phyloP scores from a whole-genome alignment of 495 filamentous ascomycete genomes.

The Penicillium robsamsonii region DNA sequence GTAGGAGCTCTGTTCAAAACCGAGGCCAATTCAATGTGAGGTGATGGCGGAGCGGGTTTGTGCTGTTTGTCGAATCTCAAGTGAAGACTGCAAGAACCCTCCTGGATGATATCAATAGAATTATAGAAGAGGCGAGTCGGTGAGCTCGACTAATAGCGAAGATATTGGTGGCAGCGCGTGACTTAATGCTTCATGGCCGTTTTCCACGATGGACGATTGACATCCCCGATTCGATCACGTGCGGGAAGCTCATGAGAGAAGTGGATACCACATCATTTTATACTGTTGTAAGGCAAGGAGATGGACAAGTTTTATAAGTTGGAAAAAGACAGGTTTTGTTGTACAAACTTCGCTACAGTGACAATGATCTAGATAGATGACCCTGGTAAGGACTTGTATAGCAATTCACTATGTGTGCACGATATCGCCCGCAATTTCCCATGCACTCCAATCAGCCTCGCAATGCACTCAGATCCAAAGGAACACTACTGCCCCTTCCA shows the following conservation, averaged over 20 bases:
- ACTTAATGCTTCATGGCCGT: slow-evolving; percentile 1
- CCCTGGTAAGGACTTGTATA: slow-evolving; percentile 17
- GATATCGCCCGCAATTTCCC: slow-evolving; percentile 28
- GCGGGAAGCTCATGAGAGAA: slow-evolving; percentile 2
- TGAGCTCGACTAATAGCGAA: neutral
- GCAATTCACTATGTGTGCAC: slow-evolving; percentile 30
- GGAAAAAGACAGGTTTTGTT: neutral
- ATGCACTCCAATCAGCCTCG: slow-evolving; percentile 29
- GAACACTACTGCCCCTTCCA: slow-evolving; percentile 89
- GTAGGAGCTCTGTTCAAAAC: neutral
- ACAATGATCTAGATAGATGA: neutral
- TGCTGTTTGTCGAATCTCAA: neutral
- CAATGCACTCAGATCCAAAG: slow-evolving; percentile 69
- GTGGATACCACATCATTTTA: neutral
- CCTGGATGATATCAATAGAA: neutral
- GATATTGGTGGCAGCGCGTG: slow-evolving; percentile 1
- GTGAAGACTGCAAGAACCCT: neutral
- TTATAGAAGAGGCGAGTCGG: neutral
- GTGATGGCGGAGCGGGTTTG: neutral
- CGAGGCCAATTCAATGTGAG: neutral
- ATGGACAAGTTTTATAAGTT: neutral
- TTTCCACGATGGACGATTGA: slow-evolving; percentile 9
- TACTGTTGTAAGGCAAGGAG: neutral
- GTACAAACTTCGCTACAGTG: neutral
- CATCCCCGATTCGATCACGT: slow-evolving; percentile 13